Conservation (phyloP, 495 filamentous ascomycete genomes). For the Pyronema omphalodes region DNA sequence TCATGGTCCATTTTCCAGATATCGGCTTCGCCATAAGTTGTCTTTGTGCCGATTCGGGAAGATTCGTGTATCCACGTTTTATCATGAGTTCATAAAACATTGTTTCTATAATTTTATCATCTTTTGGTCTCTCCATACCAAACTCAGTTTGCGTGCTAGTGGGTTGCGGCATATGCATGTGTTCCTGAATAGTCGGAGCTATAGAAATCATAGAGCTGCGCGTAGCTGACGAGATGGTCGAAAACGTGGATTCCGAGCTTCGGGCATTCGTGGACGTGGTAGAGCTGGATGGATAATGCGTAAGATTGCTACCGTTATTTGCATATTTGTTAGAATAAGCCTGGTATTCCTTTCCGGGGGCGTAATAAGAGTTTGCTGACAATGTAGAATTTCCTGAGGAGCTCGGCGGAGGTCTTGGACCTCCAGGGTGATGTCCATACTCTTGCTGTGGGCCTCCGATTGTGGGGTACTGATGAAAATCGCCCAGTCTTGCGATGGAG, state of each 20-base stretch:
- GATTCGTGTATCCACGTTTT: slow-evolving; percentile 88
- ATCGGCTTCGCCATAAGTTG: slow-evolving; percentile 92
- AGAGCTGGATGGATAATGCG: slow-evolving; percentile 48
- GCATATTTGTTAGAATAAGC: background rate
- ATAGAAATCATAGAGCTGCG: slow-evolving; percentile 1
- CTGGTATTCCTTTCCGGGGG: background rate
- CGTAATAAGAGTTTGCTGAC: slow-evolving; percentile 3
- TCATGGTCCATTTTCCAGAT: slow-evolving; percentile 90
- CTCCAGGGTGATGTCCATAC: slow-evolving; percentile 37
- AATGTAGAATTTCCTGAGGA: slow-evolving; percentile 3
- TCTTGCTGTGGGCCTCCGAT: slow-evolving; percentile 31
- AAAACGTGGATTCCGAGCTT: slow-evolving; percentile 34
- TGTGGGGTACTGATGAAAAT: slow-evolving; percentile 81
- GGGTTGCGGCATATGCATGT: slow-evolving; percentile 30
- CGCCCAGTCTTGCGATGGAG: slow-evolving; percentile 30
- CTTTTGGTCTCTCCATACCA: slow-evolving; percentile 48
- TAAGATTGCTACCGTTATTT: slow-evolving; percentile 30
- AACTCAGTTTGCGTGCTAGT: slow-evolving; percentile 39
- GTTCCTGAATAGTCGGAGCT: slow-evolving; percentile 41
- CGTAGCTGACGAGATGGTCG: slow-evolving; percentile 30
- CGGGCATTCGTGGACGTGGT: slow-evolving; percentile 49
- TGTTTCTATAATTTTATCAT: slow-evolving; percentile 76
- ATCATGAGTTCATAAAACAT: slow-evolving; percentile 89
- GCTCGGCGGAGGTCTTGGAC: slow-evolving; percentile 50
- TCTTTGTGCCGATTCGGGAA: slow-evolving; percentile 84